A percentile compares a stretch with the other conserved stretches of the same genome.
These are phyloP conservation scores for Pestalotiopsis sp. DNA, from an alignment of 2,329 filamentous ascomycete species.

Conservation along the genomic window DNA sequence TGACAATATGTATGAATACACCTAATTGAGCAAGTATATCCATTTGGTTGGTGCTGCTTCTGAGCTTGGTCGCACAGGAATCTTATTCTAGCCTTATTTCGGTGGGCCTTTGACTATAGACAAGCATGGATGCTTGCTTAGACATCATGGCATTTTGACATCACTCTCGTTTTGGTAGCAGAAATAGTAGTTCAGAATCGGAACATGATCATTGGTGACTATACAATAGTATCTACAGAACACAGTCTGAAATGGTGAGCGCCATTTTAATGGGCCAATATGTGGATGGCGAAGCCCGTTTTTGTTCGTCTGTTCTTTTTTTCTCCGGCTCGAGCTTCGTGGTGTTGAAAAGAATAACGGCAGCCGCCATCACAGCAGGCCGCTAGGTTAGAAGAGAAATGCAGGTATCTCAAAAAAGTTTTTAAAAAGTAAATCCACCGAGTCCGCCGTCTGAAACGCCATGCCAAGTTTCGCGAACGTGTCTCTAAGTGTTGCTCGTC, in stretches of 20 bases:
- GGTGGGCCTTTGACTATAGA: not conserved
- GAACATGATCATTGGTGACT: not conserved
- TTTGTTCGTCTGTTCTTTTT: not conserved
- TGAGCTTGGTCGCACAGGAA: not conserved
- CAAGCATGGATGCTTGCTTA: not conserved
- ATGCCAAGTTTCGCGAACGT: not conserved
- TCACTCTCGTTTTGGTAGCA: not conserved
- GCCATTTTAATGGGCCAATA: not conserved
- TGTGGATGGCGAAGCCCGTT: not conserved
- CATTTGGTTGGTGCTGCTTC: not conserved
- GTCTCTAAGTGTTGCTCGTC: not conserved
- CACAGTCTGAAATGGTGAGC: not conserved
- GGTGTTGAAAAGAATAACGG: not conserved
- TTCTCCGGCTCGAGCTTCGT: not conserved
- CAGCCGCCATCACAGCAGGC: not conserved
- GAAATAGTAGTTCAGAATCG: not conserved
- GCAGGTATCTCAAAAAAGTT: conserved; percentile 6
- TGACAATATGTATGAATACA: not conserved
- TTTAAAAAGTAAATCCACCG: not conserved
- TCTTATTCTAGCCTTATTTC: not conserved
- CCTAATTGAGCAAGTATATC: not conserved
- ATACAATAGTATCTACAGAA: conserved; percentile 9
- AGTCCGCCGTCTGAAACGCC: conserved; percentile 5
- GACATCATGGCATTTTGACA: not conserved
- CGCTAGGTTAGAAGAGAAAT: not conserved